Evolutionary conservation across 148 eudicot genomes (phyloP).

Genomic region (Vaccinium corymbosum): DNA sequence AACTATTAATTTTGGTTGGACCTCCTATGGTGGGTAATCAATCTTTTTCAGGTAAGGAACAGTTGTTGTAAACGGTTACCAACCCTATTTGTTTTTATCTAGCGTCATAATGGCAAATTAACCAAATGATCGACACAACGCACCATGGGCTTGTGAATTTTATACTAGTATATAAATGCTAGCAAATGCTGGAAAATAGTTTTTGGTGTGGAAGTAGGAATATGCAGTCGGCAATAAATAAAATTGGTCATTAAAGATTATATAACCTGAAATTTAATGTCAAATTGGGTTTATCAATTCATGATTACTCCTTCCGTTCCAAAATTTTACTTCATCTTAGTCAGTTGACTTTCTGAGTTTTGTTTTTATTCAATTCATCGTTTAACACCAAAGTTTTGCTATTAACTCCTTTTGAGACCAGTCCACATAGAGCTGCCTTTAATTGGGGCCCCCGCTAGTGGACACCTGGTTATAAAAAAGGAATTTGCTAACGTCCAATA

Average conservation of each 20-base stretch:
- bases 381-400: too few relatives aligned
- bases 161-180: background rate
- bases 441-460: too few relatives aligned
- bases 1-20: background rate
- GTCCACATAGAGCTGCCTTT: too few relatives aligned
- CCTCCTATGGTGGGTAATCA: constrained; percentile 16
- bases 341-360: too few relatives aligned
- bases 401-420: too few relatives aligned
- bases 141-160: constrained; percentile 3
- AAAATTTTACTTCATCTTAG: too few relatives aligned
- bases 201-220: background rate
- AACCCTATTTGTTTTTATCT: constrained; percentile 1
- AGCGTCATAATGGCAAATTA: constrained; percentile 15
- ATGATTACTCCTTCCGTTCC: background rate
- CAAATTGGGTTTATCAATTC: background rate
- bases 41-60: constrained; percentile 27
- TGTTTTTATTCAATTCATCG: too few relatives aligned
- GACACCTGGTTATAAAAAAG: too few relatives aligned
- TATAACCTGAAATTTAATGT: background rate
- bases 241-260: background rate
- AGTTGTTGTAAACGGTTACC: constrained; percentile 32
- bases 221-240: background rate
- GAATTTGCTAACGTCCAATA: too few relatives aligned
- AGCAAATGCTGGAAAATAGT: background rate
- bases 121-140: constrained; percentile 3